Base-by-base conservation (phyloP, 2,329 filamentous ascomycete species). In the Colletotrichum agaves region DNA sequence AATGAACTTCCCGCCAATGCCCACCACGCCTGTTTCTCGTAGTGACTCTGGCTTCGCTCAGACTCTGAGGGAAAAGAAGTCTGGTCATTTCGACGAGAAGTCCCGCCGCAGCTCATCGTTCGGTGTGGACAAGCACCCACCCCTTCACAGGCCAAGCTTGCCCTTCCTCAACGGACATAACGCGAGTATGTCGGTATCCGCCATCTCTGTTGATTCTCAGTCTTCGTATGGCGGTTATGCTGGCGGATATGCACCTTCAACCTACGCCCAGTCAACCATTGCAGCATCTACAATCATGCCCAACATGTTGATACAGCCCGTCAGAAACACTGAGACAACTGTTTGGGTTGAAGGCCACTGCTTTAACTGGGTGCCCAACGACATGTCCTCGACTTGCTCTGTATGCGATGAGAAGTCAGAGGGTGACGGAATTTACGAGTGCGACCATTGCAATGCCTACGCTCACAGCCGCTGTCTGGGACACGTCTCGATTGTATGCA, bases 81-180 rank as follows among this genome's bases (percentile, higher is more conserved):
- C 96, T 3, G 94, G 93, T 1, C 93, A 98, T 77, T 97, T 98
- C 72, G 92, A 96, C 74, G 88, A 91, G 70, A 82, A 86, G 71
- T 91, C 91, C n/a, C 88, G 94, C 67, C 89, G 95, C 71, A 98
- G 94, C 81, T 97, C 94, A n/a, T 97, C 94, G 1, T 97, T 97
- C 78, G 93, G 91, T 33, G 84, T 94, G 75, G 93, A 93, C 72
- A 90, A 89, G 76, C 86, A 90, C 72, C 85, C 85, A 41, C 88
- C 90, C 1, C 79, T 91, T 19, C 87, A 92, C 72, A 85, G 91
- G 46, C 91, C 92, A 5, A 93, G 88, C 76, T 81, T 90, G 35
- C 93, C 94, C 4, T 94, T 95, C 80, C 83, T 93, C 13, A 88
- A 87, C 71, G 87, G 88, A 4, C 88, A 91, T 71, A 84, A 85